A percentile compares a stretch with the other conserved stretches of the same genome.
Conservation (phyloP, 495 filamentous ascomycete species). For the Alectoria sarmentosa region DNA sequence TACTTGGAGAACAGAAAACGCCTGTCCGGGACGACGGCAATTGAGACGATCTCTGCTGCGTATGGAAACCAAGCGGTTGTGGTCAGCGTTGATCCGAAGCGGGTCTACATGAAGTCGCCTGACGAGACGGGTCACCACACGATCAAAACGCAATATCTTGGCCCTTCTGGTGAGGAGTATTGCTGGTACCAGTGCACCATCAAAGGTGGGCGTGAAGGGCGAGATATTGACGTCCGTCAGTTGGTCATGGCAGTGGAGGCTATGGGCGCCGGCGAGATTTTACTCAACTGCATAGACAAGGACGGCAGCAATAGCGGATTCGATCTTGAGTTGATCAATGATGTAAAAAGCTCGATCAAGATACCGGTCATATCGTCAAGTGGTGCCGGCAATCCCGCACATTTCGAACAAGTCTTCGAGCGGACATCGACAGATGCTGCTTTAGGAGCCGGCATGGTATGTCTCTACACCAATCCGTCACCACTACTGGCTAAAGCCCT, state of each 20-base stretch:
- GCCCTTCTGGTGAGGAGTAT: slow-evolving; percentile 68
- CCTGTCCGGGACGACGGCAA: slow-evolving; percentile 74
- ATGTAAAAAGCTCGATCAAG: slow-evolving; percentile 73
- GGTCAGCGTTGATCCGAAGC: slow-evolving; percentile 87
- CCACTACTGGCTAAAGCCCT: background rate
- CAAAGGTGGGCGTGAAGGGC: slow-evolving; percentile 85
- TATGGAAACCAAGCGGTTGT: slow-evolving; percentile 98
- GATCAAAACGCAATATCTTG: slow-evolving; percentile 60
- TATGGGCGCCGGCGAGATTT: slow-evolving; percentile 90
- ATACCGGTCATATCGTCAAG: slow-evolving; percentile 96
- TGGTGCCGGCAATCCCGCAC: slow-evolving; percentile 80
- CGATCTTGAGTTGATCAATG: slow-evolving; percentile 82
- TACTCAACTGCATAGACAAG: slow-evolving; percentile 96
- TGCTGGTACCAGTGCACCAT: slow-evolving; percentile 99
- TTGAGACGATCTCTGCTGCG: slow-evolving; percentile 86
- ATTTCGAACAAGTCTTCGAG: slow-evolving; percentile 87
- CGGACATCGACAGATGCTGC: slow-evolving; percentile 86
- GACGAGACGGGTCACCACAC: slow-evolving; percentile 73
- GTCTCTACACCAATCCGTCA: slow-evolving; percentile 25
- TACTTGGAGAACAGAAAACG: slow-evolving; percentile 63
- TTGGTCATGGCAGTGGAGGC: slow-evolving; percentile 85
- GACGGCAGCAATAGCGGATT: slow-evolving; percentile 95
- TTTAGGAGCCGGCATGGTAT: slow-evolving; percentile 86
- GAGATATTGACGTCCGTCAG: slow-evolving; percentile 85
- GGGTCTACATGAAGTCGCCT: slow-evolving; percentile 71